Evolutionary conservation across 306 rosid genomes (phyloP).

Genomic region (Vigna angularis): DNA sequence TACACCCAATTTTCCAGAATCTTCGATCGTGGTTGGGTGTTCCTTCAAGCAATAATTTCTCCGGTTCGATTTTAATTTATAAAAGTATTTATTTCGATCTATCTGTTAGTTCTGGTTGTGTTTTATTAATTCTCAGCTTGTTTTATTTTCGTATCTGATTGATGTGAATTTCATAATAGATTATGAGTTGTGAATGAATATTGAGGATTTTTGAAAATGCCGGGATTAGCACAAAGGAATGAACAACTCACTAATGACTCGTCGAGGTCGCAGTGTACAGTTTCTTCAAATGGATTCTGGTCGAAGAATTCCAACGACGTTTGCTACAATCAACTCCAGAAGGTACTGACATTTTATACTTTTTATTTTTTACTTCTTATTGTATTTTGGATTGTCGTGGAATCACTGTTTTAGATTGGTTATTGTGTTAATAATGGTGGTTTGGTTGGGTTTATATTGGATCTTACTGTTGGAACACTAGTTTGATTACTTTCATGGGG

Average conservation of each 20-base stretch:
- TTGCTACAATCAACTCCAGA: conserved; percentile 86
- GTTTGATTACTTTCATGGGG: conserved; percentile 22
- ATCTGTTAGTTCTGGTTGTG: conserved; percentile 32
- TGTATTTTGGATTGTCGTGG: conserved; percentile 30
- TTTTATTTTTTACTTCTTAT: not conserved
- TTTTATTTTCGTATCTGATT: conserved; percentile 44
- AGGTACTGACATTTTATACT: conserved; percentile 54
- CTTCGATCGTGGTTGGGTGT: conserved; percentile 40
- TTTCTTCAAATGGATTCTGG: conserved; percentile 84
- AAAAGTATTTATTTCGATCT: conserved; percentile 54
- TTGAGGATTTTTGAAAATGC: conserved; percentile 72
- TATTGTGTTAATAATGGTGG: conserved; percentile 30
- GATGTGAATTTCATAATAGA: conserved; percentile 31
- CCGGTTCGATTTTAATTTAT: conserved; percentile 25
- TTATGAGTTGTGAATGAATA: conserved; percentile 54
- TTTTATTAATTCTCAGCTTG: conserved; percentile 38
- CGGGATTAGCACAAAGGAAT: conserved; percentile 75
- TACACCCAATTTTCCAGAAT: conserved; percentile 42
- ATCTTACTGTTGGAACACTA: conserved; percentile 51
- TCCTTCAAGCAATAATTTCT: conserved; percentile 10
- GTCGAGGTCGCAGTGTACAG: conserved; percentile 54
- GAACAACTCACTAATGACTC: conserved; percentile 72
- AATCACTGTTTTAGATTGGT: conserved; percentile 49
- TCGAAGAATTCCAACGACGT: conserved; percentile 78
- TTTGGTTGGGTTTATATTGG: conserved; percentile 53